Percentiles rank a stretch among this genome's conserved stretches.
Conservation (phyloP, 345 rosid genomes). For the Salix arbutifolia region DNA sequence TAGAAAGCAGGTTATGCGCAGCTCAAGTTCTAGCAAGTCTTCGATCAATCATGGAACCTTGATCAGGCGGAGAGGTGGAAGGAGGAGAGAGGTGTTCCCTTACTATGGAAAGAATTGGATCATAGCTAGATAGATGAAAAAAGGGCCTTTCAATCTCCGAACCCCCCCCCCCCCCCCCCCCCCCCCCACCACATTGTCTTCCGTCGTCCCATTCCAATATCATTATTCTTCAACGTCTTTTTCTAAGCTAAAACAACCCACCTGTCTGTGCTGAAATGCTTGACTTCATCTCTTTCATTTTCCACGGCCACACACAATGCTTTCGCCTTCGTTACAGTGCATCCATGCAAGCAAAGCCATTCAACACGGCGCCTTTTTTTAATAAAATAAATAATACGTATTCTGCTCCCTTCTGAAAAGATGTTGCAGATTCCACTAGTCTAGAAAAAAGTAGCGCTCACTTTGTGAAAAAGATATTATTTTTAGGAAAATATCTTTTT, state of each 20-base stretch:
- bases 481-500: no score
- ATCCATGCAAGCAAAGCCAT: background rate
- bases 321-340: background rate
- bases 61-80: background rate
- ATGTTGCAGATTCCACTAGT: background rate
- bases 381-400: no score
- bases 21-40: background rate
- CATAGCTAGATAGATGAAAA: no score
- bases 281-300: slow-evolving; percentile 24
- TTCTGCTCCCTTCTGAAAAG: background rate
- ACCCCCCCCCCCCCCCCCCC: no score
- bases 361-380: background rate
- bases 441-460: background rate
- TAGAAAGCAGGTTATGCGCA: background rate
- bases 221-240: slow-evolving; percentile 12
- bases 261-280: background rate
- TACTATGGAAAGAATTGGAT: background rate
- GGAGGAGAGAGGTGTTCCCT: background rate
- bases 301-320: slow-evolving; percentile 34
- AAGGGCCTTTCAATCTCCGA: no score
- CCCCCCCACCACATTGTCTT: no score
- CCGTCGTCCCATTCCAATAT: background rate
- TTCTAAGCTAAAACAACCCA: slow-evolving; percentile 11
- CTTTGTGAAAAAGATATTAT: background rate
- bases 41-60: accelerated